Base-by-base conservation (phyloP, 139 green algal genomes). In the Picocystis salinarum region DNA sequence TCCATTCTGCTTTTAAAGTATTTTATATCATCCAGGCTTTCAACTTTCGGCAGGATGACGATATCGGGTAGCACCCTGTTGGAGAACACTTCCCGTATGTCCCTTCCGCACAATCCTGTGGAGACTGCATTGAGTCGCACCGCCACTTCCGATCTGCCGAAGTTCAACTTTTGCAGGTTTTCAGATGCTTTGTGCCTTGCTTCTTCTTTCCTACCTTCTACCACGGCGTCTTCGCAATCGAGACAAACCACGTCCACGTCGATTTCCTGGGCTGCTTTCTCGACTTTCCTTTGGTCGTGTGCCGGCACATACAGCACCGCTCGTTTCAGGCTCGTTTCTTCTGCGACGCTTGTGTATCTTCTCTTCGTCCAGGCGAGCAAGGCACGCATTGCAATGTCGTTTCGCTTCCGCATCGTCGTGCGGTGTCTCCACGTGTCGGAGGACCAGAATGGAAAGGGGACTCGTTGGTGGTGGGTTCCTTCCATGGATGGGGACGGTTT, bases 181-280 rank as follows among this genome's bases (percentile, higher is more conserved):
- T 13, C 13, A 3, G 56, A 33, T 4, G 50, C 48, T 5, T 34
- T 48, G 5, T 40, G 24, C 2, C 57, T 34, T 9, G 57, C 57
- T 1, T 26, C 45, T 6, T 26, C 33, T 30, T 66, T 66, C 18
- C 33, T 42, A 47, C 18, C 56, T 4, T 28, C 6, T 10, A 53
- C 57, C 46, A 66, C 57, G 1, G 53, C 57, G 25, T 66, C 57
- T 44, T 66, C 57, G 6, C 50, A 46, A 11, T 66, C 57, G 34
- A 66, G 36, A 12, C 50, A 45, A 1, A 63, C 51, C 25, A 46
- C 45, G 33, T 66, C 57, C 10, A 28, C 52, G 1, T 19, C 25
- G 3, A 54, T 12, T 45, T 59, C 42, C 4, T 6, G n/a, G 10
- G 51, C 51, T 41, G 45, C 30, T 50, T 61, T 18, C 34, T 25